Evolutionary conservation across 2,329 filamentous ascomycete species (phyloP).

Genomic region (Catunica adiposa): DNA sequence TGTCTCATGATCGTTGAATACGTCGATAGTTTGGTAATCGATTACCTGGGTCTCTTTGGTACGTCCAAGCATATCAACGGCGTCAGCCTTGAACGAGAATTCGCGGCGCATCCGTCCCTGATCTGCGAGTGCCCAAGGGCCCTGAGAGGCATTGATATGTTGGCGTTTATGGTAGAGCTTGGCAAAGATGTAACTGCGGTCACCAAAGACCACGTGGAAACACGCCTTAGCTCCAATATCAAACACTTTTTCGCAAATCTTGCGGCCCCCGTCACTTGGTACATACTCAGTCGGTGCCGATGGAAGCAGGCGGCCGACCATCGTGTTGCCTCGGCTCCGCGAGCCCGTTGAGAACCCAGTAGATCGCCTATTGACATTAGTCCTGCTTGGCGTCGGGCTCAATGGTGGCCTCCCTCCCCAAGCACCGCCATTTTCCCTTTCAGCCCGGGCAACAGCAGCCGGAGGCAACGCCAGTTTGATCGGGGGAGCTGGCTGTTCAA

Average conservation of each 20-base stretch:
- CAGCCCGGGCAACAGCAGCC: slow-evolving; percentile 26
- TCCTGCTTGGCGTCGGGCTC: slow-evolving; percentile 7
- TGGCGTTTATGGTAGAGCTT: slow-evolving; percentile 72
- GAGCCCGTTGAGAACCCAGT: slow-evolving; percentile 19
- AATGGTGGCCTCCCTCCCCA: background rate
- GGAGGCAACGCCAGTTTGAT: slow-evolving; percentile 34
- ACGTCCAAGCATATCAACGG: slow-evolving; percentile 47
- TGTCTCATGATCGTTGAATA: slow-evolving; percentile 58
- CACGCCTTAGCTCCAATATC: slow-evolving; percentile 85
- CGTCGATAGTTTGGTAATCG: slow-evolving; percentile 76
- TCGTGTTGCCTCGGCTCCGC: slow-evolving; percentile 22
- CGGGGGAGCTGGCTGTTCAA: slow-evolving; percentile 30
- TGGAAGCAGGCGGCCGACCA: slow-evolving; percentile 34
- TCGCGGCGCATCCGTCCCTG: slow-evolving; percentile 56
- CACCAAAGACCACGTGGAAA: slow-evolving; percentile 91
- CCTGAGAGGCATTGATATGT: slow-evolving; percentile 66
- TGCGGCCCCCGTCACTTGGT: slow-evolving; percentile 61
- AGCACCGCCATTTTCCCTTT: slow-evolving; percentile 3
- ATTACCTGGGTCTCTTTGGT: slow-evolving; percentile 45
- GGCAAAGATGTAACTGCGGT: slow-evolving; percentile 89
- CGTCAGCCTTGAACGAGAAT: slow-evolving; percentile 64
- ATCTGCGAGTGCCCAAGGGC: slow-evolving; percentile 52
- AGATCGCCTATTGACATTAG: slow-evolving; percentile 10
- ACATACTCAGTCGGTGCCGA: slow-evolving; percentile 67
- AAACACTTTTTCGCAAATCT: slow-evolving; percentile 65